Conservation (phyloP, 2,329 filamentous ascomycete species). For the Cladosporium phlei region DNA sequence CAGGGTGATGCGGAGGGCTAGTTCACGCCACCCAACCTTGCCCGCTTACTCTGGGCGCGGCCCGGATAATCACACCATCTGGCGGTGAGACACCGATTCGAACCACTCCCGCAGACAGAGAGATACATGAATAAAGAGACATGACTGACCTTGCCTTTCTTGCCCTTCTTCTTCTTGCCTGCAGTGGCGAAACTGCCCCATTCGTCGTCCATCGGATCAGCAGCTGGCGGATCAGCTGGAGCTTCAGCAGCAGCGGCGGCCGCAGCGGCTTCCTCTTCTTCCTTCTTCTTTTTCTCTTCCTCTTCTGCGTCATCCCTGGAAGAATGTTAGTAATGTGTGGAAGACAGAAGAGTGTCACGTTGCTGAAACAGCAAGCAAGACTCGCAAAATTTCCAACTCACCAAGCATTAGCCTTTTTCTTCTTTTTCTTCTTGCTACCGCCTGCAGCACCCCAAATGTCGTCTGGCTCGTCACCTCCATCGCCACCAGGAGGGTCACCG, state of each 20-base stretch:
- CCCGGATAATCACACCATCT: conserved; percentile 13
- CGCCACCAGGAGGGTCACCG: conserved; percentile 28
- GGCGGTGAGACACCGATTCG: conserved; percentile 9
- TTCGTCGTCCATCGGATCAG: conserved; percentile 28
- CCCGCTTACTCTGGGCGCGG: conserved; percentile 7
- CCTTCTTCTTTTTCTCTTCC: conserved; percentile 36
- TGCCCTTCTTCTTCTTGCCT: conserved; percentile 32
- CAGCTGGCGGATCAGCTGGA: conserved; percentile 19
- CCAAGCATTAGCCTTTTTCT: conserved; percentile 36
- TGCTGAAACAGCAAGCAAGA: too few species aligned
- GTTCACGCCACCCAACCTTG: conserved; percentile 4
- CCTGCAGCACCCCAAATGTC: conserved; percentile 29
- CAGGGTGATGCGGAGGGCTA: conserved; percentile 9
- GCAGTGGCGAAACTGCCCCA: conserved; percentile 36
- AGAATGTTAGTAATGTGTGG: not conserved
- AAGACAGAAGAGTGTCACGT: not conserved
- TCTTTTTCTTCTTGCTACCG: conserved; percentile 36
- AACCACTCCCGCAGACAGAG: conserved; percentile 6
- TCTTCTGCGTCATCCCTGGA: conserved; percentile 22
- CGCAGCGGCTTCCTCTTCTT: conserved; percentile 34
- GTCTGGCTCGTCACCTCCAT: conserved; percentile 33
- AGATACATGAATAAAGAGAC: conserved; percentile 11
- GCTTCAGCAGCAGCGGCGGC: conserved; percentile 21
- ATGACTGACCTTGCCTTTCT: conserved; percentile 30
- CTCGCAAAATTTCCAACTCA: conserved; percentile 15